Base-by-base conservation (phyloP, 345 rosid species). In the Draba incana region DNA sequence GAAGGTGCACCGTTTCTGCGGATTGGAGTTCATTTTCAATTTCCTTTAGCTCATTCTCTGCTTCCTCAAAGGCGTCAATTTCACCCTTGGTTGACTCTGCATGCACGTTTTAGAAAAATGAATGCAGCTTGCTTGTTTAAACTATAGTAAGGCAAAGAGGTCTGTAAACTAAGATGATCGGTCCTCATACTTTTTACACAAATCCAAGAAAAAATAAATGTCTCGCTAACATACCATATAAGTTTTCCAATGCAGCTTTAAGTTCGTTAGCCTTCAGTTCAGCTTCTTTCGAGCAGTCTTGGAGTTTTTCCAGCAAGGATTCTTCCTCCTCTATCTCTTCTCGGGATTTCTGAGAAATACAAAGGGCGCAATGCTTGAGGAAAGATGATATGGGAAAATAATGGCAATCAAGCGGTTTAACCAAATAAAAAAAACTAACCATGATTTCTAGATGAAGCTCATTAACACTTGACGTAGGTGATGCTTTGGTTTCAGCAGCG, bases 361-460 rank as follows among this genome's bases (percentile, higher is more conserved):
- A 64, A 72, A 46, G 20, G 45, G 55, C 41, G 25, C 14, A 45
- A 25, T 45, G 42, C 47, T 47, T 57, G 10, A 44, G 44, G 37
- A 74, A 74, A 38, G 61, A 66, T 42, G 62, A 12, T 13, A 28
- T 10, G 54, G 24, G 46, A 30, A 28, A 23, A 42, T 20, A 43
- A 6, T 64, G 24, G 28, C 28, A 57, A 38, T 46, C 15, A 61
- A 41, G 8, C 9, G 10, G 50, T 42, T 43, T 31, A 28, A 45
- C 31, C 55, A 57, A 44, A 41, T 59, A 56, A 33, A 68, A 33
- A 53, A 33, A 68, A 73, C 88, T 60, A 73, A 89, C 97, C 44
- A 81, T 80, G 58, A 88, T 85, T 79, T 92, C 98, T 82, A 76
- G 81, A 53, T 39, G 72, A 70, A 86, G 89, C 75, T 92, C 92